These are phyloP conservation scores for Scedosporium aurantiacum DNA, from an alignment of 2,329 filamentous ascomycete species.

Conservation along the genomic window DNA sequence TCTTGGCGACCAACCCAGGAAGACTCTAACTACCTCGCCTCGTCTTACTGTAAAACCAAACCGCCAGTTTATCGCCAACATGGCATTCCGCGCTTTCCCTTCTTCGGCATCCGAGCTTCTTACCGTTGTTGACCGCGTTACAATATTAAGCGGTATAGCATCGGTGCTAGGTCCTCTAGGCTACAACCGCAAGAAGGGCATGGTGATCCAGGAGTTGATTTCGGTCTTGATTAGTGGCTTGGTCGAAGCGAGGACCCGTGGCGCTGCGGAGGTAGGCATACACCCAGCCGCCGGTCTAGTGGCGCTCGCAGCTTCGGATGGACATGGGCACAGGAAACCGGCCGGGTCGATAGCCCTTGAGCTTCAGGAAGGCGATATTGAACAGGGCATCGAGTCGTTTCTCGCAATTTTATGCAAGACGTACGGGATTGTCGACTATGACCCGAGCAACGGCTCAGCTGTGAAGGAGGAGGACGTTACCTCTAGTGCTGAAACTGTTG, in stretches of 20 bases:
- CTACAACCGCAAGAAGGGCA: conserved; percentile 78
- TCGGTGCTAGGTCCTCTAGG: conserved; percentile 73
- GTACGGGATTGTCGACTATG: conserved; percentile 51
- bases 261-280: conserved; percentile 90
- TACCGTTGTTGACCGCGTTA: conserved; percentile 63
- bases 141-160: conserved; percentile 75
- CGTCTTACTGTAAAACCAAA: conserved; percentile 44
- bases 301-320: conserved; percentile 48
- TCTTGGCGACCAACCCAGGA: conserved; percentile 43
- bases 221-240: conserved; percentile 73
- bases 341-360: conserved; percentile 46
- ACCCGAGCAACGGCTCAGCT: conserved; percentile 20
- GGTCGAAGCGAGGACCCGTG: conserved; percentile 81
- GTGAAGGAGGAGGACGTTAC: conserved; percentile 11
- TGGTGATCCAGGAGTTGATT: conserved; percentile 78
- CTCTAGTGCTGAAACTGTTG: conserved; percentile 34
- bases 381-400: conserved; percentile 54
- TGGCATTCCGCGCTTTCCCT: conserved; percentile 61
- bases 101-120: conserved; percentile 54
- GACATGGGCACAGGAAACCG: conserved; percentile 28
- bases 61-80: conserved; percentile 52
- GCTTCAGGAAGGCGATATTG: conserved; percentile 52
- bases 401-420: conserved; percentile 49
- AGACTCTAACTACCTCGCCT: conserved; percentile 39
- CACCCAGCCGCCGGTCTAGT: conserved; percentile 85